Percentiles rank a stretch among this genome's conserved stretches.
These are phyloP conservation scores for Hevea brasiliensis DNA, from an alignment of 345 rosid genomes.

Conservation along the genomic window DNA sequence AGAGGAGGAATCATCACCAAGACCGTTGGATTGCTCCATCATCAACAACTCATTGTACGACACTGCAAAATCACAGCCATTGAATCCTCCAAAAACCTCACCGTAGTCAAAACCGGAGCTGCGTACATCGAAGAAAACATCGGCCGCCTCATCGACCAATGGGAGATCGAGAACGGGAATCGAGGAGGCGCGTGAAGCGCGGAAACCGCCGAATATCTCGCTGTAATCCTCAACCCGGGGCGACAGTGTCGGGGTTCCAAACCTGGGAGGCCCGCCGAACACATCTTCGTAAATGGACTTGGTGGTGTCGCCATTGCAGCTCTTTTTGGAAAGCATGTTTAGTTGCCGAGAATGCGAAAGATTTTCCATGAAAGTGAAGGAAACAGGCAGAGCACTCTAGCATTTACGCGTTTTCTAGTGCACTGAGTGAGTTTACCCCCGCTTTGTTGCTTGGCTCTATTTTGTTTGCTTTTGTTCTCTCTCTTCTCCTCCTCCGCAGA, in stretches of 20 bases:
- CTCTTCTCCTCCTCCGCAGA: conserved; percentile 5
- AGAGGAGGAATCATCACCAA: conserved; percentile 42
- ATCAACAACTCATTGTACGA: conserved; percentile 58
- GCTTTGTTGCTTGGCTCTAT: not conserved
- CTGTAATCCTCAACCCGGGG: conserved; percentile 80
- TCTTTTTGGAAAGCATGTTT: conserved; percentile 37
- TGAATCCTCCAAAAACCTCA: conserved; percentile 74
- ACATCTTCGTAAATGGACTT: conserved; percentile 68
- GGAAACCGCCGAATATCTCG: conserved; percentile 80
- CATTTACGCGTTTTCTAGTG: conserved; percentile 19
- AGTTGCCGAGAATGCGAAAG: conserved; percentile 55
- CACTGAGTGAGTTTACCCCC: not conserved
- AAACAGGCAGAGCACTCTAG: conserved; percentile 1
- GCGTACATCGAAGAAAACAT: conserved; percentile 61
- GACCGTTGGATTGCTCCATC: conserved; percentile 40
- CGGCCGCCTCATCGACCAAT: conserved; percentile 34
- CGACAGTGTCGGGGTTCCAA: conserved; percentile 55
- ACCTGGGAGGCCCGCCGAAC: conserved; percentile 68
- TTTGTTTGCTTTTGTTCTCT: conserved; percentile 15
- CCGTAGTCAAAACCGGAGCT: conserved; percentile 59
- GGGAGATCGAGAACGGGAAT: conserved; percentile 95
- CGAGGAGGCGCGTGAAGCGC: conserved; percentile 67
- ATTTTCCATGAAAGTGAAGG: conserved; percentile 55
- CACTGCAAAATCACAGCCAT: conserved; percentile 56
- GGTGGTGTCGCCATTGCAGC: conserved; percentile 17